Evolutionary conservation across 805 yeast genomes (phyloP), one percentile per base, ranked within the genome.

Genomic region (Saccharomycopsis sp.): DNA sequence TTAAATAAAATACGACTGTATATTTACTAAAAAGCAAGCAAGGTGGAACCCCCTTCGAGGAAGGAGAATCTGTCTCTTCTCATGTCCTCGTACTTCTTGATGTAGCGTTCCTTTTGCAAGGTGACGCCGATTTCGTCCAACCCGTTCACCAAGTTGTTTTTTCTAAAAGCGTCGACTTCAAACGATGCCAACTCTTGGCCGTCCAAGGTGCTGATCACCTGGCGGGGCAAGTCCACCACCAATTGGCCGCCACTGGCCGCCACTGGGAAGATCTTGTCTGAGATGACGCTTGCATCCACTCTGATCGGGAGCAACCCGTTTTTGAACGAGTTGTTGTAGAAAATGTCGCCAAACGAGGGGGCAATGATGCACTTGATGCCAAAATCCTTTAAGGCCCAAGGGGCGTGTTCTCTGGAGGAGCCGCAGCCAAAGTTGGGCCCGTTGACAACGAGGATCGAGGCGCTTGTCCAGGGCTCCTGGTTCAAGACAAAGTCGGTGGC

Each of bases 371-470:
- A 80, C 62, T 83, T 80, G 62, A 92, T 87, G 63, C 98, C 98
- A 56, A 92, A 92, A 65, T 92, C 98, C 56, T 87, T 88, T 52
- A 92, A 72, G 2, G 98, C 97, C 98, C 98, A 92, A 44, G 98
- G 97, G 25, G 98, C 98, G 57, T 92, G 98, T 64, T 92, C 98
- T 73, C 98, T 85, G 2, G 96, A 88, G 30, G 96, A 88, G 56
- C 98, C 98, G 69, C 98, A 92, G 52, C 98, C 98, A 59, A 92
- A 92, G 70, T 92, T 92, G 59, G 85, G 94, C 61, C 98, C 98
- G 32, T 94, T 77, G 46, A 87, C 95, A 52, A 89, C 80, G 51
- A 92, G 68, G 52, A 89, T 80, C 62, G 82, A 78, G 16, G 97
- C 80, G 18, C 71, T 55, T 51, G 79, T 75, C 70, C 77, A 89